Percentiles rank a stretch among this genome's conserved stretches.
Evolutionary conservation across 345 rosid genomes (phyloP).

Genomic region (Noccaea caerulescens): DNA sequence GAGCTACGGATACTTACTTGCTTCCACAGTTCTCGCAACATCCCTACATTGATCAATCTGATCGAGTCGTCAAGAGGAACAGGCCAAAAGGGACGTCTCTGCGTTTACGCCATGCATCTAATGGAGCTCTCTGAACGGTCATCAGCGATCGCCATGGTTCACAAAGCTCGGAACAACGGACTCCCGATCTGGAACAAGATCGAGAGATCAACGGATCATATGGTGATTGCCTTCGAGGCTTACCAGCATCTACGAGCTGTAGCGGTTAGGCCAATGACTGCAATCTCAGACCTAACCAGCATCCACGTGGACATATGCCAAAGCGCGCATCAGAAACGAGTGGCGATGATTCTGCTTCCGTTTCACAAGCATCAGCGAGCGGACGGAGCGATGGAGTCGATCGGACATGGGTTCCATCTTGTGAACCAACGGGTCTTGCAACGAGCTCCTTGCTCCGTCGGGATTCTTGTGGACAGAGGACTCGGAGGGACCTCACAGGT

Average conservation of each 20-base stretch:
- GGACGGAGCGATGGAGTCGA: conserved; percentile 67
- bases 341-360: conserved; percentile 62
- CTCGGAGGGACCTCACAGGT: conserved; percentile 73
- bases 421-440: conserved; percentile 56
- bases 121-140: conserved; percentile 83
- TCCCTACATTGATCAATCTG: conserved; percentile 68
- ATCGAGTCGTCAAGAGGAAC: conserved; percentile 58
- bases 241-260: conserved; percentile 68
- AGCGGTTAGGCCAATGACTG: conserved; percentile 78
- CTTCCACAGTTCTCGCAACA: conserved; percentile 67
- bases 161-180: conserved; percentile 70
- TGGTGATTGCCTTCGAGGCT: conserved; percentile 70
- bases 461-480: conserved; percentile 75
- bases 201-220: conserved; percentile 49
- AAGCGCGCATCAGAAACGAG: conserved; percentile 63
- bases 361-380: conserved; percentile 69
- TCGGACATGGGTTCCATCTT: conserved; percentile 53
- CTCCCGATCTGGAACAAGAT: conserved; percentile 73
- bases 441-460: conserved; percentile 74
- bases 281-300: conserved; percentile 59
- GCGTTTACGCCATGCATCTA: conserved; percentile 71
- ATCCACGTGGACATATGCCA: conserved; percentile 71
- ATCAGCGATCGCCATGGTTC: conserved; percentile 78
- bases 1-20: conserved; percentile 66
- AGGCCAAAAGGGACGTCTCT: conserved; percentile 54